These are phyloP conservation scores for Fraxinus sp. DNA, from an alignment of 305 asterid species.

Conservation along the genomic window DNA sequence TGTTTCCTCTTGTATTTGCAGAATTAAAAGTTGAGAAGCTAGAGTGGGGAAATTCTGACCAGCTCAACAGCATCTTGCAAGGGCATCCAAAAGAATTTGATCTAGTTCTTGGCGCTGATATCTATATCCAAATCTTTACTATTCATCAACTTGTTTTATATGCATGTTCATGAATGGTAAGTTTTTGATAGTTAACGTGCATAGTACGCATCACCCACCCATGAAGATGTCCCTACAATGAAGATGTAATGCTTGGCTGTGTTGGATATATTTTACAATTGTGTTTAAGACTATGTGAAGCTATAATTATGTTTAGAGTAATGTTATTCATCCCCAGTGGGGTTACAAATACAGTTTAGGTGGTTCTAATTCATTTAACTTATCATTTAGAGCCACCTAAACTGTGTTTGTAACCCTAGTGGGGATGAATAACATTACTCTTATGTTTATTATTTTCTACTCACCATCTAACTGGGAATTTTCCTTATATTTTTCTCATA, in stretches of 20 bases:
- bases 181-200: background rate
- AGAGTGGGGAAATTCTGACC: slow-evolving; percentile 90
- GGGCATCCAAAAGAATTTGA: slow-evolving; percentile 72
- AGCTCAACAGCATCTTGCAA: slow-evolving; percentile 56
- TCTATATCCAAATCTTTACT: slow-evolving; percentile 65
- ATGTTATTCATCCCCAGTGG: no score
- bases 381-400: no score
- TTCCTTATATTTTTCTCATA: background rate
- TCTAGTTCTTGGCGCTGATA: slow-evolving; percentile 94
- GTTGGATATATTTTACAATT: background rate
- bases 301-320: background rate
- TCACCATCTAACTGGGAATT: background rate
- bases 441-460: background rate
- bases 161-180: background rate
- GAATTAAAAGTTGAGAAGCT: slow-evolving; percentile 67
- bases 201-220: background rate
- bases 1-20: slow-evolving; percentile 30
- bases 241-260: background rate
- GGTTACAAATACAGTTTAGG: no score
- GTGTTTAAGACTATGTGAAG: background rate
- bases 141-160: slow-evolving; percentile 11
- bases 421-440: no score
- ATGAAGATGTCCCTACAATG: background rate
- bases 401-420: no score
- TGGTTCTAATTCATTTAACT: no score